Evolutionary conservation across 1,284 basidiomycete genomes (phyloP), one percentile per base, ranked within the genome.

Genomic region (Singerocomus inundabilis): DNA sequence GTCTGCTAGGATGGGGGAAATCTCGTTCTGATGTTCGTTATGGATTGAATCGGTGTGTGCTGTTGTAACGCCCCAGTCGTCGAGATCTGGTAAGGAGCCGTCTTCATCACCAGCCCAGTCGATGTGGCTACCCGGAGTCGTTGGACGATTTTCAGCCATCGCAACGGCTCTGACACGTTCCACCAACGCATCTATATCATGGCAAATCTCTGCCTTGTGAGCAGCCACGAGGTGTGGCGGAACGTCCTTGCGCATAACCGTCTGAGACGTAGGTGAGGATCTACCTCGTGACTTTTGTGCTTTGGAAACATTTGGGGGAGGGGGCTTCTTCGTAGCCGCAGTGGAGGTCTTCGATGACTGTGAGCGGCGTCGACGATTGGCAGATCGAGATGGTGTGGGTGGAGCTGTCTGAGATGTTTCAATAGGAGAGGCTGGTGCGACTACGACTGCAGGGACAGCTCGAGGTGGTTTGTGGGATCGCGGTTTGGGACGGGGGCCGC

Each of bases 81-180:
- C 81, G 18, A 91, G 72, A 69, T 90, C 88, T 11, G 88, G 88
- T 6, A 91, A 71, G 57, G 79, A 82, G 61, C 89, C 88, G 56
- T 91, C 88, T 51, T 91, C 88, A 53, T 90, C 87, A 29, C 83
- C 84, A 28, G 88, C 88, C 88, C 88, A 91, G 67, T 91, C 88
- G 48, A 90, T 85, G 54, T 89, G 86, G 54, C 82, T 87, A 34
- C 83, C 82, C 10, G 85, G 85, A 0, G 85, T 86, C n/a, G 77
- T 70, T 15, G 85, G 83, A 32, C 84, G 72, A 54, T 84, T 72
- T 37, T 78, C 72, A 26, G 73, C 80, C 79, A 87, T 85, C 5
- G 84, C 85, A 11, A 80, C 78, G 11, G 85, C 81, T 37, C 85
- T 72, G 16, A 85, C 80, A 48, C 80, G 82, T 61, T 89, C 84